These are phyloP conservation scores for Pestalotiopsis sp. DNA, from an alignment of 2,329 filamentous ascomycete genomes.

Conservation along the genomic window DNA sequence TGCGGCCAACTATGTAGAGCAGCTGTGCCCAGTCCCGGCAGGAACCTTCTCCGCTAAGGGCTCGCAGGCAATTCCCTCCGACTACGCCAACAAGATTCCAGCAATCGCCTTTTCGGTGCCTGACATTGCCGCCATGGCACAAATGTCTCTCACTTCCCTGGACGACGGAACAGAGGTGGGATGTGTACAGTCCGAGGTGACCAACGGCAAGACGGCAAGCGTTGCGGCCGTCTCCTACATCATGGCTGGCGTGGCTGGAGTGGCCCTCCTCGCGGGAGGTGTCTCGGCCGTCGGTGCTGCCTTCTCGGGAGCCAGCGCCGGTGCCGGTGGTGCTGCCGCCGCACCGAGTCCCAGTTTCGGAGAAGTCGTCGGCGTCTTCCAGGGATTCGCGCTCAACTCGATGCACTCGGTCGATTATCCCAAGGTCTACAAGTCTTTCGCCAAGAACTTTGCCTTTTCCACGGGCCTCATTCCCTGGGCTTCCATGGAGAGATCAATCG, in stretches of 20 bases:
- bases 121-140: constrained; percentile 86
- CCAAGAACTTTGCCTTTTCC: constrained; percentile 93
- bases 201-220: constrained; percentile 83
- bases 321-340: constrained; percentile 59
- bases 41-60: constrained; percentile 77
- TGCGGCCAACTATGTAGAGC: constrained; percentile 62
- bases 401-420: constrained; percentile 94
- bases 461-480: constrained; percentile 83
- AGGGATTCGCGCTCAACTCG: constrained; percentile 91
- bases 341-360: constrained; percentile 81
- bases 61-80: constrained; percentile 68
- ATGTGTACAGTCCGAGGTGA: constrained; percentile 80
- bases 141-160: constrained; percentile 69
- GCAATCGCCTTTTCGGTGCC: constrained; percentile 88
- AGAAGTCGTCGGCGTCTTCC: constrained; percentile 88
- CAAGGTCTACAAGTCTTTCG: constrained; percentile 83
- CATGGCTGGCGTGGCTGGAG: constrained; percentile 83
- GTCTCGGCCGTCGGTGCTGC: constrained; percentile 69
- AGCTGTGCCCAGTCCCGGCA: constrained; percentile 84
- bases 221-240: constrained; percentile 80
- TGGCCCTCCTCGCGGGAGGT: constrained; percentile 75
- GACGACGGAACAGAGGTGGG: constrained; percentile 68
- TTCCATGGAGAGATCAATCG: constrained; percentile 79
- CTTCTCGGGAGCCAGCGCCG: constrained; percentile 56
- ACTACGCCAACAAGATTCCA: constrained; percentile 78